phyloP scores from a whole-genome alignment of 192 early-diverging fungal species.

The Coemansia sp. region DNA sequence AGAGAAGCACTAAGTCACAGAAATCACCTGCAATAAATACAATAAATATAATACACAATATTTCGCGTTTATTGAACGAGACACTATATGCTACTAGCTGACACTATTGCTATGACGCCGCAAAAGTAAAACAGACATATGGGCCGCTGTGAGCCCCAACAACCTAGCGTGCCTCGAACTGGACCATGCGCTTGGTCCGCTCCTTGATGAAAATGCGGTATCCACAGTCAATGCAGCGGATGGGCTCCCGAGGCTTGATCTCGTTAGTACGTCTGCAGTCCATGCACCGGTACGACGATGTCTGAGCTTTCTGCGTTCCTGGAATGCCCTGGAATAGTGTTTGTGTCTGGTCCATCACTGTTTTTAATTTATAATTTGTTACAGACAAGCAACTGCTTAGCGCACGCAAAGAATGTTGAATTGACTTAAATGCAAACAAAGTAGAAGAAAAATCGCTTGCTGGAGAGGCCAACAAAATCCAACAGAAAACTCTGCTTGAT shows the following conservation, averaged over 20 bases:
- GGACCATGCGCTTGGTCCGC: slow-evolving; percentile 88
- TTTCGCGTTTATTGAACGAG: background rate
- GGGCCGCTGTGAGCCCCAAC: background rate
- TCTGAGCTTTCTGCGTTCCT: background rate
- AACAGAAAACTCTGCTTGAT: slow-evolving; percentile 16
- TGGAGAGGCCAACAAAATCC: background rate
- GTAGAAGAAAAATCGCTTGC: background rate
- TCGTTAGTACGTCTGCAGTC: slow-evolving; percentile 88
- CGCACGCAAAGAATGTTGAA: background rate
- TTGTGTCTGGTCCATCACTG: slow-evolving; percentile 9
- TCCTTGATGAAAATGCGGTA: slow-evolving; percentile 98
- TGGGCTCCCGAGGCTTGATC: slow-evolving; percentile 91
- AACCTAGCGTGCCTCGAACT: slow-evolving; percentile 91
- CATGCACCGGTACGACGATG: slow-evolving; percentile 37
- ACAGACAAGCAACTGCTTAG: slow-evolving; percentile 1
- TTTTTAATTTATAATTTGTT: background rate
- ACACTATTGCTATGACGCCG: background rate
- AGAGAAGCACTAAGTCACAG: background rate
- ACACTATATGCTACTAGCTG: background rate
- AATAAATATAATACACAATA: background rate
- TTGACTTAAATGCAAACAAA: slow-evolving; percentile 2
- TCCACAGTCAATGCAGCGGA: slow-evolving; percentile 94
- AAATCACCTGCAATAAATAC: background rate
- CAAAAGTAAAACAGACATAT: background rate
- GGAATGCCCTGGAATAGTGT: slow-evolving; percentile 5